Evolutionary conservation across 805 yeast species (phyloP).

Genomic region (Scheffersomyces ergatensis): DNA sequence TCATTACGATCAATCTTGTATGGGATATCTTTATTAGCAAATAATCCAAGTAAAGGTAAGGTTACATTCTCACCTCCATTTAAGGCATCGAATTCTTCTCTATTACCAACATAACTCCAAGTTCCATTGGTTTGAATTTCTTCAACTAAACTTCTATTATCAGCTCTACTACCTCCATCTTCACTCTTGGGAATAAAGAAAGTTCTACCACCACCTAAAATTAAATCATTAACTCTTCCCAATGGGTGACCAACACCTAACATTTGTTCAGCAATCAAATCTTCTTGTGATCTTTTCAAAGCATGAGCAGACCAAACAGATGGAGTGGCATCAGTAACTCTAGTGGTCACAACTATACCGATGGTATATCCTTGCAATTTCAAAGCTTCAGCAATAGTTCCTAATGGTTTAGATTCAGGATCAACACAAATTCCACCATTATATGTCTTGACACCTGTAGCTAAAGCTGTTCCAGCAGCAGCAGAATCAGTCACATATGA

Average conservation of each 20-base stretch:
- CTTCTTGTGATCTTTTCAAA: constrained; percentile 71
- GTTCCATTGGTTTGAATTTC: constrained; percentile 47
- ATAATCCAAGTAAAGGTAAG: constrained; percentile 73
- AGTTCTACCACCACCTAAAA: constrained; percentile 89
- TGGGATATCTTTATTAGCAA: constrained; percentile 77
- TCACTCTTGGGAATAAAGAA: constrained; percentile 59
- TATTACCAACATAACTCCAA: constrained; percentile 62
- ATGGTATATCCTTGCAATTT: constrained; percentile 76
- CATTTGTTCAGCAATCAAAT: constrained; percentile 83
- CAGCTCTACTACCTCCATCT: constrained; percentile 68
- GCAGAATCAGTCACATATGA: constrained; percentile 90
- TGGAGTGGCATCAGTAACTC: constrained; percentile 92
- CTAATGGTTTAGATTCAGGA: constrained; percentile 66
- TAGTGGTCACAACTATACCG: constrained; percentile 88
- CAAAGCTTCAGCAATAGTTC: constrained; percentile 84
- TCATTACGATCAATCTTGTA: constrained; percentile 75
- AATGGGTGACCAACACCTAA: constrained; percentile 69
- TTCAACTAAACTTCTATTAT: constrained; percentile 61
- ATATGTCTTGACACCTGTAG: constrained; percentile 77
- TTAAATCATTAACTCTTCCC: constrained; percentile 76
- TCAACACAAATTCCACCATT: constrained; percentile 90
- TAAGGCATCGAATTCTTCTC: constrained; percentile 54
- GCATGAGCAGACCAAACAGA: constrained; percentile 84
- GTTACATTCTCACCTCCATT: constrained; percentile 57
- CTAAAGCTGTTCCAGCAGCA: constrained; percentile 93